Percentiles rank a stretch among this genome's conserved stretches.
Evolutionary conservation across 495 filamentous ascomycete species (phyloP).

Genomic region (Haplographium delicatum): DNA sequence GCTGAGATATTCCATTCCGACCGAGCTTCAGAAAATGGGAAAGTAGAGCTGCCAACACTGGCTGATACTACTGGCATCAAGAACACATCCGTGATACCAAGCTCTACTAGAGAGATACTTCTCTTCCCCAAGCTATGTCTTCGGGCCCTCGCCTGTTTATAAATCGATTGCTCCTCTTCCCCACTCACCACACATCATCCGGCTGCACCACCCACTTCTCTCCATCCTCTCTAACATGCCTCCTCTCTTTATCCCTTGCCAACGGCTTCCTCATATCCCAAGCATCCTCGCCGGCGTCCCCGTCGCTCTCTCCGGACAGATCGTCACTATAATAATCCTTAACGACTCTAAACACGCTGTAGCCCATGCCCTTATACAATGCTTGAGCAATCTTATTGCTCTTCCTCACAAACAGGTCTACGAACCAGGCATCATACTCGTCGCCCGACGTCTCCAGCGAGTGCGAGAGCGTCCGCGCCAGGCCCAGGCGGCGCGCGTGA

Average conservation of each 20-base stretch:
- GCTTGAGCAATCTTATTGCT: constrained; percentile 81
- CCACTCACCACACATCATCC: constrained; percentile 70
- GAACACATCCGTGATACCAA: too few species aligned
- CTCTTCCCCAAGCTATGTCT: too few species aligned
- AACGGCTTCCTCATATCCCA: constrained; percentile 95
- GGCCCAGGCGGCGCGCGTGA: constrained; percentile 74
- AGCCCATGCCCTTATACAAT: constrained; percentile 90
- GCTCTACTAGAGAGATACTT: neutral
- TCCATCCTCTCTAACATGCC: constrained; percentile 78
- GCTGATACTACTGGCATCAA: too few species aligned
- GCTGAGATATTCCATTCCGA: too few species aligned
- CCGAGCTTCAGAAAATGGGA: too few species aligned
- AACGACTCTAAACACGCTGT: constrained; percentile 79
- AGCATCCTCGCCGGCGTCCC: constrained; percentile 66
- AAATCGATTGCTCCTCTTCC: too few species aligned
- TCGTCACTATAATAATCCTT: constrained; percentile 89
- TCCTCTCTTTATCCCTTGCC: constrained; percentile 69
- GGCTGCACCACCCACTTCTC: constrained; percentile 75
- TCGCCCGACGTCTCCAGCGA: constrained; percentile 76
- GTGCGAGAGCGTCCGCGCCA: constrained; percentile 72
- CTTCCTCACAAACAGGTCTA: constrained; percentile 87
- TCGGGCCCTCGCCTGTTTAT: too few species aligned
- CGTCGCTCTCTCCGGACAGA: constrained; percentile 38
- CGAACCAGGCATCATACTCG: constrained; percentile 82
- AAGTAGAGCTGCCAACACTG: too few species aligned